phyloP scores from a whole-genome alignment of 306 rosid species.

The Fragaria nilgerrensis region DNA sequence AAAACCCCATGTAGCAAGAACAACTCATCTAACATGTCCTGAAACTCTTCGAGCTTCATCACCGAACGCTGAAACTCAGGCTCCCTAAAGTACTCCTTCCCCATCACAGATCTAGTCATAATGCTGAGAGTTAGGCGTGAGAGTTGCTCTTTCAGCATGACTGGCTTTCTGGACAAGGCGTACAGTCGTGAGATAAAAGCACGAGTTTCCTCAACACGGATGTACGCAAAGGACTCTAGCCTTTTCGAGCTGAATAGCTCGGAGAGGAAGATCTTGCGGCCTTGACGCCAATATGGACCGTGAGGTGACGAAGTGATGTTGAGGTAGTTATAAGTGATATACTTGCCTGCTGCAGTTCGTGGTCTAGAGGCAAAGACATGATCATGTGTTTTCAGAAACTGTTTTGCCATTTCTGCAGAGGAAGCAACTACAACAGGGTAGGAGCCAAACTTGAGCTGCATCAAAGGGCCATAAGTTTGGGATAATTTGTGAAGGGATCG shows the following conservation, averaged over 20 bases:
- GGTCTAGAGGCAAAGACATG: slow-evolving; percentile 33
- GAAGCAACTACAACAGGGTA: slow-evolving; percentile 29
- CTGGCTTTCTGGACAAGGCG: slow-evolving; percentile 15
- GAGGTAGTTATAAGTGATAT: slow-evolving; percentile 13
- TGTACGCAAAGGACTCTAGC: slow-evolving; percentile 18
- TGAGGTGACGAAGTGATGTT: slow-evolving; percentile 28
- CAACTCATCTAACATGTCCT: slow-evolving; percentile 26
- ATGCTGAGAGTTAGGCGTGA: slow-evolving; percentile 13
- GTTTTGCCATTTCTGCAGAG: slow-evolving; percentile 22
- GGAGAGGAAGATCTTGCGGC: slow-evolving; percentile 27
- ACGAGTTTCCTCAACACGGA: slow-evolving; percentile 19
- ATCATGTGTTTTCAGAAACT: slow-evolving; percentile 27
- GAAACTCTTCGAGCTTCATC: slow-evolving; percentile 16
- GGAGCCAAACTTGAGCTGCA: slow-evolving; percentile 37
- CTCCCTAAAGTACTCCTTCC: not conserved
- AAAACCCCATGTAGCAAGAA: slow-evolving; percentile 24
- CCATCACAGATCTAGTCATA: slow-evolving; percentile 30
- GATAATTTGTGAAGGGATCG: slow-evolving; percentile 32
- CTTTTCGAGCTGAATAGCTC: slow-evolving; percentile 26
- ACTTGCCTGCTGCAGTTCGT: slow-evolving; percentile 32
- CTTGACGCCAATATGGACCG: slow-evolving; percentile 36
- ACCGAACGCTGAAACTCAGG: not conserved
- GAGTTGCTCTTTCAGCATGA: slow-evolving; percentile 19
- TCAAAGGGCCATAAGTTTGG: slow-evolving; percentile 28
- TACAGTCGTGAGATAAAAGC: slow-evolving; percentile 15